Conservation (phyloP, 116 monocot species). For the Papilionanthe hybrid region DNA sequence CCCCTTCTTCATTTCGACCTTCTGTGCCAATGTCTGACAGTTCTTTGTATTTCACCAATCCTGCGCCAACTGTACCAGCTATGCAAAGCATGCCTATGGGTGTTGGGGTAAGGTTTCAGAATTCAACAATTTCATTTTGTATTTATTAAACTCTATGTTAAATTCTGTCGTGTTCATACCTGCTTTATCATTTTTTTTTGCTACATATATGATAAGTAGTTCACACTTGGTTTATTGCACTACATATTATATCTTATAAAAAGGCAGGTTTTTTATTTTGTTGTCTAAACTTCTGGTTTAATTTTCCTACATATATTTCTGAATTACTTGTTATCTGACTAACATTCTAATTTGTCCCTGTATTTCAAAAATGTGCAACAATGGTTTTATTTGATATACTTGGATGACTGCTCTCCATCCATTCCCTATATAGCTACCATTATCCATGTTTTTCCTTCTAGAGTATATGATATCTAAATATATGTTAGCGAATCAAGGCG, state of each 20-base stretch:
- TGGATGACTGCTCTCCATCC: not conserved
- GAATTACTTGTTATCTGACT: not conserved
- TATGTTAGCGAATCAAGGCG: not conserved
- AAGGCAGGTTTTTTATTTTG: not conserved
- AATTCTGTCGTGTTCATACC: not conserved
- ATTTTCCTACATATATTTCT: not conserved
- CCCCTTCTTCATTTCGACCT: slow-evolving; percentile 65
- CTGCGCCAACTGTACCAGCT: slow-evolving; percentile 40
- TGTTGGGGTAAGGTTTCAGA: slow-evolving; percentile 44
- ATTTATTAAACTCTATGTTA: not conserved
- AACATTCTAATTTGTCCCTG: not conserved
- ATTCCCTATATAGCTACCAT: not conserved
- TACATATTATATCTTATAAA: not conserved
- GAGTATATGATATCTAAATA: not conserved
- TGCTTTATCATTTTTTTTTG: not conserved
- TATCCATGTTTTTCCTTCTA: not conserved
- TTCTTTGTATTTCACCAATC: slow-evolving; percentile 56
- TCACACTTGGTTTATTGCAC: not conserved
- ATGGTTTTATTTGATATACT: not conserved
- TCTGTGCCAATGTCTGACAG: slow-evolving; percentile 35
- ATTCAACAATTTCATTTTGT: not conserved
- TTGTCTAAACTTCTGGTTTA: not conserved
- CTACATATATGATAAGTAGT: not conserved
- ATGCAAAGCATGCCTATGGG: slow-evolving; percentile 56
- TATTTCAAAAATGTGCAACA: not conserved